Conservation (phyloP, 495 filamentous ascomycete genomes). For the Talaromyces stipitatus region DNA sequence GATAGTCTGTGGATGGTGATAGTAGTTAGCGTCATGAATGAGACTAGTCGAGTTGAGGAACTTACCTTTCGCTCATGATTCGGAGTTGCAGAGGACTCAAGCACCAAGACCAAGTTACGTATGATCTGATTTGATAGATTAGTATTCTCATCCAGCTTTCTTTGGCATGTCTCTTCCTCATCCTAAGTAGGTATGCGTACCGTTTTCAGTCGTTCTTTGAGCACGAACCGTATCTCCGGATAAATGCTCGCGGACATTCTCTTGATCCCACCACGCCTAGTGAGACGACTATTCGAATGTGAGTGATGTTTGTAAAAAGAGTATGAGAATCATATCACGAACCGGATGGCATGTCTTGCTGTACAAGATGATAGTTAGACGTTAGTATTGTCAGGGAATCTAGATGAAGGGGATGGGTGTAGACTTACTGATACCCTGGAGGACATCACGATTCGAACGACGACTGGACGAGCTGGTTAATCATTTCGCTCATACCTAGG, state of each 20-base stretch:
- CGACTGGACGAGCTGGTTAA: slow-evolving; percentile 45
- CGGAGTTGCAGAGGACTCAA: slow-evolving; percentile 9
- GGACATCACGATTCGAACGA: slow-evolving; percentile 53
- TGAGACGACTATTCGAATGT: slow-evolving; percentile 53
- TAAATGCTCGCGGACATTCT: slow-evolving; percentile 66
- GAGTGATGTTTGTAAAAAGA: neutral
- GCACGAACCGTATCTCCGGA: slow-evolving; percentile 49
- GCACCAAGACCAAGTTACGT: slow-evolving; percentile 7
- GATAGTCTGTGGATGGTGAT: neutral
- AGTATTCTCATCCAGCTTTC: neutral
- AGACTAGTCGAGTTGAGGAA: too few relatives aligned
- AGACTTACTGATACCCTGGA: slow-evolving; percentile 58
- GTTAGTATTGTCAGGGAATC: neutral
- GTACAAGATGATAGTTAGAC: slow-evolving; percentile 6
- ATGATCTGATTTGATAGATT: slow-evolving; percentile 15
- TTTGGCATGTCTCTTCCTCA: too few relatives aligned
- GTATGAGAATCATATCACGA: slow-evolving; percentile 13
- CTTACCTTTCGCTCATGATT: slow-evolving; percentile 12
- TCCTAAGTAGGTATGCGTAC: slow-evolving; percentile 35
- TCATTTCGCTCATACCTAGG: neutral
- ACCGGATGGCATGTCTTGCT: slow-evolving; percentile 65
- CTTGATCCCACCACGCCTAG: slow-evolving; percentile 71
- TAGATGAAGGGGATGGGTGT: neutral
- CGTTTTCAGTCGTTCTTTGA: slow-evolving; percentile 45
- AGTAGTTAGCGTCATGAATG: neutral